Evolutionary conservation across 1,284 basidiomycete genomes (phyloP), one percentile per base, ranked within the genome.

Genomic region (Ustilago loliicola): DNA sequence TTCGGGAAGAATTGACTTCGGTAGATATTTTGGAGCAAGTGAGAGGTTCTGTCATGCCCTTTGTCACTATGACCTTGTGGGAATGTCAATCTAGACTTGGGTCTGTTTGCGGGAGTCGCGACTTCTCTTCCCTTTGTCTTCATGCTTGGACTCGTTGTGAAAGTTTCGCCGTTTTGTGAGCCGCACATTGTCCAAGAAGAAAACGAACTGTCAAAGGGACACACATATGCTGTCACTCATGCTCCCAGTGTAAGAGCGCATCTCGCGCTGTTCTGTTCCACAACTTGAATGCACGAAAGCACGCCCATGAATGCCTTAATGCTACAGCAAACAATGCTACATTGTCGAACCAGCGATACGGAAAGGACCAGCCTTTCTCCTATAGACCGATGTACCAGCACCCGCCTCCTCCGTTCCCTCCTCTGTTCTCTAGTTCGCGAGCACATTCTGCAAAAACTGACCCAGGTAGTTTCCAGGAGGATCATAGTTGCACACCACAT

Each of bases 401-500:
- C 57, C 32, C 19, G 23, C 25, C 30, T 7, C 17, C 8, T 45
- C 21, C 19, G 19, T 21, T 54, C 45, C 3, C 19, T 47, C 3
- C 38, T 47, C 34, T 9, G 11, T 29, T 3, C 34, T 21, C 36
- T 25, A 73, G 38, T 56, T 58, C 10, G 61, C 48, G 15, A 64
- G 13, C 0, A 79, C 77, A 19, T 76, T 76, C 56, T 69, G 34
- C 52, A 40, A 36, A 38, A 79, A 79, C 34, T 60, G 27, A 2
- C 76, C 79, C 15, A 67, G 45, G 34, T 53, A 30, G 53, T 80
- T 80, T 32, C 79, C 79, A 25, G 74, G 69, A 10, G 75, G 66
- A 48, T 72, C 56, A 56, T 77, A 78, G 63, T 80, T 71, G 53
- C 77, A 79, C n/a, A 80, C 74, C 8, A 77, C 67, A 48, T 51